phyloP scores from a whole-genome alignment of 2,329 filamentous ascomycete genomes.

The Exophiala lecanii-corni region DNA sequence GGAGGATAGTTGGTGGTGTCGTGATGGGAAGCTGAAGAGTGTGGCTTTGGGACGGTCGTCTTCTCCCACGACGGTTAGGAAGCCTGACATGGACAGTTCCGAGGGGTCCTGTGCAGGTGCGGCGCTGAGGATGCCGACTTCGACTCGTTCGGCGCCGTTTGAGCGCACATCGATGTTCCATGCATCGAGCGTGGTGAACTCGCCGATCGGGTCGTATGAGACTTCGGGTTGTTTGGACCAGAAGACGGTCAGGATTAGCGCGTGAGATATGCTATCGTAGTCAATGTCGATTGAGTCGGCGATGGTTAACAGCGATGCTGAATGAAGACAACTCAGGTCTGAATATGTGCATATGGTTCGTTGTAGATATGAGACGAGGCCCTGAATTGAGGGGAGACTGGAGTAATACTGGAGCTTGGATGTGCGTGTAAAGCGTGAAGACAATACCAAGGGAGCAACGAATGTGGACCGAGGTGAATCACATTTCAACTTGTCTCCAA shows the following conservation, averaged over 20 bases:
- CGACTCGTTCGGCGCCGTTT: conserved; percentile 41
- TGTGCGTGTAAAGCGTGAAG: conserved; percentile 58
- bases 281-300: conserved; percentile 71
- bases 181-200: conserved; percentile 27
- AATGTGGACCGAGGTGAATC: conserved; percentile 53
- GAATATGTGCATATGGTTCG: conserved; percentile 48
- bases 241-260: conserved; percentile 60
- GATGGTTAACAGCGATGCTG: conserved; percentile 41
- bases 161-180: conserved; percentile 42
- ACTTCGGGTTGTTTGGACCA: conserved; percentile 46
- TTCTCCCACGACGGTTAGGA: conserved; percentile 73
- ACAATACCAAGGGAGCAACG: conserved; percentile 52
- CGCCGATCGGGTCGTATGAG: conserved; percentile 19
- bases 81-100: conserved; percentile 73
- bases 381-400: conserved; percentile 53
- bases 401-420: conserved; percentile 68
- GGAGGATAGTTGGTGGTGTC: conserved; percentile 60
- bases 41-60: conserved; percentile 66
- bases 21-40: conserved; percentile 76
- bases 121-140: conserved; percentile 72
- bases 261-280: conserved; percentile 64
- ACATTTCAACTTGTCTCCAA: conserved; percentile 56
- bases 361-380: conserved; percentile 52
- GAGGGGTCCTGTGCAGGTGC: conserved; percentile 58
- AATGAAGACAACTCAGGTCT: conserved; percentile 49